phyloP scores from a whole-genome alignment of 805 yeast species.

The Metschnikowia proteae region DNA sequence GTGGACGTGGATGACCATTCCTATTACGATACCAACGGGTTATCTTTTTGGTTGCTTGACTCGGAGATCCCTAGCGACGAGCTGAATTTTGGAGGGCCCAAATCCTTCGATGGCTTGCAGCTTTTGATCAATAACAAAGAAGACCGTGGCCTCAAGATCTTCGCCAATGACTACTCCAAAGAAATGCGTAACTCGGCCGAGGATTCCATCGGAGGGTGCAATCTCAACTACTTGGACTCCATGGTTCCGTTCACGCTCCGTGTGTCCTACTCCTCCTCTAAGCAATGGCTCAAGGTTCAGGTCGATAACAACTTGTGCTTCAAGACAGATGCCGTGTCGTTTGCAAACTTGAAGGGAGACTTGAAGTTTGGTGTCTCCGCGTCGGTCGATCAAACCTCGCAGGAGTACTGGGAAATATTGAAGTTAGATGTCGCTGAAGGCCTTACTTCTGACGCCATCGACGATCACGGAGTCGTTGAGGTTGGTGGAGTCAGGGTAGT shows the following conservation, averaged over 20 bases:
- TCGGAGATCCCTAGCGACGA: conserved; percentile 18
- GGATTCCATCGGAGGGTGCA: conserved; percentile 51
- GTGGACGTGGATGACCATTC: conserved; percentile 23
- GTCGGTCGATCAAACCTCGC: conserved; percentile 24
- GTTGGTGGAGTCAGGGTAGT: conserved; percentile 36
- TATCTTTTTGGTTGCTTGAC: conserved; percentile 55
- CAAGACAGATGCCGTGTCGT: conserved; percentile 52
- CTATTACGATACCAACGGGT: conserved; percentile 44
- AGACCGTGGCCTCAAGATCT: conserved; percentile 54
- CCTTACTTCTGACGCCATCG: conserved; percentile 52
- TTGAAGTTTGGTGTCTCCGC: conserved; percentile 56
- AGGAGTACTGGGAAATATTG: conserved; percentile 63
- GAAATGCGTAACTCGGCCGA: conserved; percentile 26
- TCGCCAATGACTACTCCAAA: conserved; percentile 55
- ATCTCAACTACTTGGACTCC: conserved; percentile 59
- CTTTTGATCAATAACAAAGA: conserved; percentile 50
- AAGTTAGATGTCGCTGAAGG: conserved; percentile 53
- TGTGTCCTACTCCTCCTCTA: conserved; percentile 49
- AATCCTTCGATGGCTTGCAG: conserved; percentile 59
- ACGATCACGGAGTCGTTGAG: conserved; percentile 49
- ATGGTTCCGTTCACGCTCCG: conserved; percentile 70
- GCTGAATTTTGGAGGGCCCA: conserved; percentile 52
- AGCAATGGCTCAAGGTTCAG: conserved; percentile 56
- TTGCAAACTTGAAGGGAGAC: conserved; percentile 36
- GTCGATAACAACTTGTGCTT: conserved; percentile 69